Conservation (phyloP, 805 yeast species). For the Metschnikowia rubicola region DNA sequence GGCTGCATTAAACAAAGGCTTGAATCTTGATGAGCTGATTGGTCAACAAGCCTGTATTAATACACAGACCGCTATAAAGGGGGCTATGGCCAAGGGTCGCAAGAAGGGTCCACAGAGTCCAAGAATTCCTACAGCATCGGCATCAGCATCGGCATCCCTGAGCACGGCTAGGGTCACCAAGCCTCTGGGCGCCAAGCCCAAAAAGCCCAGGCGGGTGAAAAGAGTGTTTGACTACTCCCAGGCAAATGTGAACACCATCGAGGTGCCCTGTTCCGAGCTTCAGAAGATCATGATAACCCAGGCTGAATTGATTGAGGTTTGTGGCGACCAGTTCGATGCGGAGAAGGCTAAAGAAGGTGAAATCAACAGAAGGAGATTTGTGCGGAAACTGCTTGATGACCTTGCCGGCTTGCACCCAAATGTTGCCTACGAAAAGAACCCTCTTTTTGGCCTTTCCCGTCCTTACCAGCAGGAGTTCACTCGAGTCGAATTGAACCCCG, state of each 20-base stretch:
- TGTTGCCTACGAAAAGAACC: too few relatives aligned
- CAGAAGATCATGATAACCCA: constrained; percentile 3
- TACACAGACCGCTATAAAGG: too few relatives aligned
- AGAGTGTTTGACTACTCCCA: too few relatives aligned
- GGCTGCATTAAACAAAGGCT: too few relatives aligned
- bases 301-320: neutral
- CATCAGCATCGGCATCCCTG: neutral
- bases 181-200: neutral
- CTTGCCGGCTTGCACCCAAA: too few relatives aligned
- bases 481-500: too few relatives aligned
- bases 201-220: neutral
- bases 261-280: neutral
- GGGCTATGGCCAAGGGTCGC: too few relatives aligned
- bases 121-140: too few relatives aligned
- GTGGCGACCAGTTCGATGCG: constrained; percentile 4
- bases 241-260: neutral
- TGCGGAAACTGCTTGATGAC: too few relatives aligned
- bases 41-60: too few relatives aligned
- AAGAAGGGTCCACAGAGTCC: neutral
- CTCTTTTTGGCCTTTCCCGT: constrained; percentile 3
- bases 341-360: constrained; percentile 2
- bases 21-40: too few relatives aligned
- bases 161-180: neutral
- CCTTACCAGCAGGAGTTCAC: too few relatives aligned
- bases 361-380: neutral